Evolutionary conservation across 2,329 filamentous ascomycete genomes (phyloP).

Genomic region (Pyrenochaeta sp.): DNA sequence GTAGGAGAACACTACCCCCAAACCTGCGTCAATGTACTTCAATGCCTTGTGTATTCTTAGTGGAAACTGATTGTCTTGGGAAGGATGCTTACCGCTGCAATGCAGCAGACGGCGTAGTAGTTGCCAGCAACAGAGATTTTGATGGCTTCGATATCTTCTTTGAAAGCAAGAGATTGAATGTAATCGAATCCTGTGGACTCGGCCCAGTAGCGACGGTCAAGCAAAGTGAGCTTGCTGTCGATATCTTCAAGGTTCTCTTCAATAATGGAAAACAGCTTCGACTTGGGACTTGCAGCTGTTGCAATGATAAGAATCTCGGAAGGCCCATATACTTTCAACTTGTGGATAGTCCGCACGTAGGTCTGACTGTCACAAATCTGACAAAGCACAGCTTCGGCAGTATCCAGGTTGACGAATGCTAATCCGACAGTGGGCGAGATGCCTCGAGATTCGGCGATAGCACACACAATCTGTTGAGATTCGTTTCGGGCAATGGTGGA

Average conservation of each 20-base stretch:
- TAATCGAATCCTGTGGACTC: conserved; percentile 79
- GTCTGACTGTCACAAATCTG: conserved; percentile 94
- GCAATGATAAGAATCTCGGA: conserved; percentile 80
- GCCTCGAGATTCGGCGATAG: conserved; percentile 85
- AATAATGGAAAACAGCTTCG: conserved; percentile 76
- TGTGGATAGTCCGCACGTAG: conserved; percentile 87
- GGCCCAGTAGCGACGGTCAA: conserved; percentile 85
- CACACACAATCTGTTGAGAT: conserved; percentile 81
- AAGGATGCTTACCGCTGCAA: conserved; percentile 80
- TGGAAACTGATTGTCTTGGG: not conserved
- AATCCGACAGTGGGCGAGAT: conserved; percentile 84
- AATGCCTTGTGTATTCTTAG: conserved; percentile 66
- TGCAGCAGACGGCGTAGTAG: conserved; percentile 83
- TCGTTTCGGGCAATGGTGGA: conserved; percentile 65
- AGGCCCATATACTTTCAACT: conserved; percentile 81
- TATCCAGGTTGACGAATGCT: conserved; percentile 85
- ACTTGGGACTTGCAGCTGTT: conserved; percentile 73
- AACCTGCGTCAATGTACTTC: conserved; percentile 77
- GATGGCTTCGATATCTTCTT: conserved; percentile 79
- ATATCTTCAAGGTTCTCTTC: conserved; percentile 73
- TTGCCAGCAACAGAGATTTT: conserved; percentile 82
- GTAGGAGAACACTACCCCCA: conserved; percentile 72
- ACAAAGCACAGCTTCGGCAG: conserved; percentile 82
- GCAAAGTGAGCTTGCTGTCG: conserved; percentile 62
- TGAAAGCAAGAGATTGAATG: conserved; percentile 79